These are phyloP conservation scores for Nothopassalora personata DNA, from an alignment of 2,329 filamentous ascomycete species.

Conservation along the genomic window DNA sequence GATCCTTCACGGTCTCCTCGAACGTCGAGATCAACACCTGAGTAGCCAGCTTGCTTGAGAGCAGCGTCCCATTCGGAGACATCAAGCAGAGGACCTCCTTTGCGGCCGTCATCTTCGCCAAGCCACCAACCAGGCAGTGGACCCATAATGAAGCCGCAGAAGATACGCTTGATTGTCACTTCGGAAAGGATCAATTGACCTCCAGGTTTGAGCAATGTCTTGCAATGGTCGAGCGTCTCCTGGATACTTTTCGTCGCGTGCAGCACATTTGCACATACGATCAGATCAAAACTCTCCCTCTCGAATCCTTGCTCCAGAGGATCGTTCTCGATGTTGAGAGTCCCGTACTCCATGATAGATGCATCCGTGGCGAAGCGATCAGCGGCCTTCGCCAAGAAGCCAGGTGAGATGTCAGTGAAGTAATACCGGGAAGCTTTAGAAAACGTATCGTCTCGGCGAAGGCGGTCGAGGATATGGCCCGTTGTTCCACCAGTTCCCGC, in stretches of 20 bases:
- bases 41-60: constrained; percentile 6
- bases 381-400: constrained; percentile 37
- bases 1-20: constrained; percentile 5
- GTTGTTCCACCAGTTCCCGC: constrained; percentile 38
- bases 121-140: constrained; percentile 7
- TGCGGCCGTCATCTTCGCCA: constrained; percentile 4
- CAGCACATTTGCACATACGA: constrained; percentile 21
- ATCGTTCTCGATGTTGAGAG: constrained; percentile 30
- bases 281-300: constrained; percentile 22
- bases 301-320: constrained; percentile 32
- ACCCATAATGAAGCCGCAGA: not conserved
- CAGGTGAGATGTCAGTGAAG: constrained; percentile 35
- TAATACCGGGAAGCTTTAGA: constrained; percentile 2
- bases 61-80: constrained; percentile 4
- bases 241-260: constrained; percentile 19
- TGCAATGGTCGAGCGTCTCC: constrained; percentile 14
- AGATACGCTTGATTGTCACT: constrained; percentile 7
- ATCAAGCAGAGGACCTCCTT: constrained; percentile 8
- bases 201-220: constrained; percentile 22
- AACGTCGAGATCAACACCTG: constrained; percentile 4
- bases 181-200: constrained; percentile 9
- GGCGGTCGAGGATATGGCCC: constrained; percentile 3
- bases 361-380: constrained; percentile 25
- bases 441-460: not conserved
- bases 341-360: constrained; percentile 29